Percentiles rank a stretch among this genome's conserved stretches.
Conservation (phyloP, 2,329 filamentous ascomycete species). For the Stachybotrys echinatus region DNA sequence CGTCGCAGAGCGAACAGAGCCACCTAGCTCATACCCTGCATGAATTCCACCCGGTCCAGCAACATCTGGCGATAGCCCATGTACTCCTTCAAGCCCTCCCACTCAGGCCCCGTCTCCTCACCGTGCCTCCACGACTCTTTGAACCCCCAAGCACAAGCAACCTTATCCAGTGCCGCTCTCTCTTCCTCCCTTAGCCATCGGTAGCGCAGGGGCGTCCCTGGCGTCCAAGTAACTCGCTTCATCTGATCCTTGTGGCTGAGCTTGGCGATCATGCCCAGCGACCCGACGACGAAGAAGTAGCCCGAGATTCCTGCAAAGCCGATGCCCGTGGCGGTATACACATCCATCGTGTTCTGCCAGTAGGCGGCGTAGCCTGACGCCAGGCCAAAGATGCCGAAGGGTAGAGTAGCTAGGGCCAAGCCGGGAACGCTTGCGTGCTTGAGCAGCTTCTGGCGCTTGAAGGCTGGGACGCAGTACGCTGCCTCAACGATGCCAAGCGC, state of each 20-base stretch:
- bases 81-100: conserved; percentile 81
- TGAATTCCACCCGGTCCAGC: conserved; percentile 80
- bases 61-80: conserved; percentile 82
- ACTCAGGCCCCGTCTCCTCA: conserved; percentile 87
- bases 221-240: conserved; percentile 85
- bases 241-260: conserved; percentile 93
- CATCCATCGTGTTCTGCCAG: conserved; percentile 67
- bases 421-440: conserved; percentile 58
- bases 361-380: conserved; percentile 46
- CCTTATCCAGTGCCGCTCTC: conserved; percentile 75
- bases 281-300: conserved; percentile 76
- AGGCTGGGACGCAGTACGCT: conserved; percentile 63
- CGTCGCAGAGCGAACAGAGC: background rate
- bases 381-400: conserved; percentile 64
- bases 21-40: conserved; percentile 73
- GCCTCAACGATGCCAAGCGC: conserved; percentile 71
- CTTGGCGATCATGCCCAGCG: conserved; percentile 77
- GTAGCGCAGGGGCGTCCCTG: conserved; percentile 72
- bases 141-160: conserved; percentile 90
- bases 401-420: conserved; percentile 51
- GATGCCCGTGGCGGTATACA: conserved; percentile 66
- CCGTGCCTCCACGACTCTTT: conserved; percentile 73
- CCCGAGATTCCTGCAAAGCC: conserved; percentile 77
- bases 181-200: conserved; percentile 90
- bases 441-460: conserved; percentile 61